Evolutionary conservation across 1,139 yeast species (phyloP).

Genomic region (Candida dubliniensis): DNA sequence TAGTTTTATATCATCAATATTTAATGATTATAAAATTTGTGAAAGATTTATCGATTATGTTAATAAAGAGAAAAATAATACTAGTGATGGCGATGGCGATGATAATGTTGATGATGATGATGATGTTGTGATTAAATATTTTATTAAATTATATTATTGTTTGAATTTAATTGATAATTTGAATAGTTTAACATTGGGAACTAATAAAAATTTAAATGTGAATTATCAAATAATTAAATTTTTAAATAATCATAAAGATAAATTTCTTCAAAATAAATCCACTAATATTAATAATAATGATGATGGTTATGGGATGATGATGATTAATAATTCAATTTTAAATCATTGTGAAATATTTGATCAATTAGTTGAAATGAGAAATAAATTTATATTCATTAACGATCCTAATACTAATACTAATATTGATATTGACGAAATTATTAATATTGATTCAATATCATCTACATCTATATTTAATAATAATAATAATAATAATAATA

Average conservation of each 20-base stretch:
- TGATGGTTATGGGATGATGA: too few relatives aligned
- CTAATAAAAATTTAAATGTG: constrained; percentile 37
- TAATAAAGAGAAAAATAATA: constrained; percentile 17
- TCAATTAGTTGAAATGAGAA: constrained; percentile 19
- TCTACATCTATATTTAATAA: too few relatives aligned
- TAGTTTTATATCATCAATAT: constrained; percentile 52
- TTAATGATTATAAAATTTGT: constrained; percentile 58
- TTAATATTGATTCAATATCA: too few relatives aligned
- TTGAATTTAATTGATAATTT: constrained; percentile 54
- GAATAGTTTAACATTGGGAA: constrained; percentile 58
- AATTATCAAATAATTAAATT: constrained; percentile 18
- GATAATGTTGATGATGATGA: constrained; percentile 36
- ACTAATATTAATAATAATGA: constrained; percentile 1
- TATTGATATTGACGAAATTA: too few relatives aligned
- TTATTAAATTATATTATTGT: constrained; percentile 52
- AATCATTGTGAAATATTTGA: constrained; percentile 14
- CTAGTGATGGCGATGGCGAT: constrained; percentile 20
- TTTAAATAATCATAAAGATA: constrained; percentile 13
- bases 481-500: constrained; percentile 2
- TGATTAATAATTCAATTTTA: constrained; percentile 7
- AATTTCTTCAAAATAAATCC: constrained; percentile 9
- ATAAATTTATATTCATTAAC: constrained; percentile 14
- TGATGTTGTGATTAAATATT: too few relatives aligned
- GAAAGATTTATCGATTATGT: constrained; percentile 33
- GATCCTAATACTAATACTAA: not conserved